These are phyloP conservation scores for Alternaria brassicicola DNA, from an alignment of 2,329 filamentous ascomycete species.

Conservation along the genomic window DNA sequence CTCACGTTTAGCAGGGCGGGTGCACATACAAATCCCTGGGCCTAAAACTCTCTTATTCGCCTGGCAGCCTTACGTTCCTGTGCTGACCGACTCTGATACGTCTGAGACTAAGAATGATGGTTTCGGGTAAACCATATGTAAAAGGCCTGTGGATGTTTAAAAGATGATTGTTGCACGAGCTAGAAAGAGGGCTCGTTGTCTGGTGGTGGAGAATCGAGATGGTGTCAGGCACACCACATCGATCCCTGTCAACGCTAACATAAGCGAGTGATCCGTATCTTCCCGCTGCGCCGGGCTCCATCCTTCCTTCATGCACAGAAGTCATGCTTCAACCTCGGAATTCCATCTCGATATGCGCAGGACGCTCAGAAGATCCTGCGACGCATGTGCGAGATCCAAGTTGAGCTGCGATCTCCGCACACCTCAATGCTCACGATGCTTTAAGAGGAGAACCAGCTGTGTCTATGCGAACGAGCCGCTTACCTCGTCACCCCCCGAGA, in stretches of 20 bases:
- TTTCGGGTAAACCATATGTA: background rate
- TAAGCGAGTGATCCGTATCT: background rate
- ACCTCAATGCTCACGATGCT: slow-evolving; percentile 62
- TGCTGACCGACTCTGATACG: background rate
- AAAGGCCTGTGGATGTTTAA: background rate
- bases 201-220: background rate
- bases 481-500: slow-evolving; percentile 16
- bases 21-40: background rate
- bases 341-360: slow-evolving; percentile 53
- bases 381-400: slow-evolving; percentile 62
- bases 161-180: background rate
- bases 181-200: background rate
- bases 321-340: background rate
- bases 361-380: slow-evolving; percentile 64
- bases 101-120: background rate
- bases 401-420: slow-evolving; percentile 62
- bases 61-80: background rate
- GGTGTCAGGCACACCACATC: background rate
- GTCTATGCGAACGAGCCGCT: slow-evolving; percentile 62
- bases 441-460: slow-evolving; percentile 56
- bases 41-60: background rate
- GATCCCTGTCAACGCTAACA: background rate
- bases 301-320: background rate
- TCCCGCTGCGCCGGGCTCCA: background rate
- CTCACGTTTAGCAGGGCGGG: background rate